Conservation (phyloP, 2,329 filamentous ascomycete species). For the Alternaria triticimaculans region DNA sequence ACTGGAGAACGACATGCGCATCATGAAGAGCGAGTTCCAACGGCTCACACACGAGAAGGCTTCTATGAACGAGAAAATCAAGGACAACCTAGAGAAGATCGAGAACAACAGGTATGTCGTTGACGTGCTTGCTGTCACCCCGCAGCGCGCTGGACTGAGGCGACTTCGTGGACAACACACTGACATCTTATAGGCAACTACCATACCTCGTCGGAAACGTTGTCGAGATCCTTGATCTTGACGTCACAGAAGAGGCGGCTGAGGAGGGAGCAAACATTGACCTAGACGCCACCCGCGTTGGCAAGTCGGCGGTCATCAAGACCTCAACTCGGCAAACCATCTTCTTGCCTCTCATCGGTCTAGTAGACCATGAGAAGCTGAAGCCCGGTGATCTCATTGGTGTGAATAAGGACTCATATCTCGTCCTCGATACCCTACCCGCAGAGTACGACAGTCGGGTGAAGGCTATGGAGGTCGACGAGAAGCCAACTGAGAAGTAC, state of each 20-base stretch:
- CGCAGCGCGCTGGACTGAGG: constrained; percentile 1
- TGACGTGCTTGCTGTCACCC: background rate
- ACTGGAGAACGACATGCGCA: constrained; percentile 95
- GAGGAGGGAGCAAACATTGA: constrained; percentile 99
- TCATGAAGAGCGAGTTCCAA: constrained; percentile 98
- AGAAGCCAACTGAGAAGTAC: constrained; percentile 99
- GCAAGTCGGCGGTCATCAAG: constrained; percentile 99
- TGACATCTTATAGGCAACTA: constrained; percentile 72
- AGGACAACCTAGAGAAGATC: constrained; percentile 98
- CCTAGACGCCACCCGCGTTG: constrained; percentile 92
- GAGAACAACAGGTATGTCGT: constrained; percentile 87
- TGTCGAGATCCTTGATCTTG: constrained; percentile 94
- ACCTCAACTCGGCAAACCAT: constrained; percentile 98
- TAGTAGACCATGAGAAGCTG: constrained; percentile 92
- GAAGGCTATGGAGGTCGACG: constrained; percentile 99
- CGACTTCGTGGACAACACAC: background rate
- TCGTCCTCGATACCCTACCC: constrained; percentile 93
- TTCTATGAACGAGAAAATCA: constrained; percentile 97
- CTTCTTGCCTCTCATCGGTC: constrained; percentile 94
- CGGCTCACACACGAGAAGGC: constrained; percentile 94
- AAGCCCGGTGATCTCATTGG: constrained; percentile 97
- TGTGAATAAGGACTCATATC: constrained; percentile 98
- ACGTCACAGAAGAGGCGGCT: constrained; percentile 92
- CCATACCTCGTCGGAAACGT: constrained; percentile 99
- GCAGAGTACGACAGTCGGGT: constrained; percentile 98